Conservation (phyloP, 2,329 filamentous ascomycete genomes). For the Dactylellina sp. region DNA sequence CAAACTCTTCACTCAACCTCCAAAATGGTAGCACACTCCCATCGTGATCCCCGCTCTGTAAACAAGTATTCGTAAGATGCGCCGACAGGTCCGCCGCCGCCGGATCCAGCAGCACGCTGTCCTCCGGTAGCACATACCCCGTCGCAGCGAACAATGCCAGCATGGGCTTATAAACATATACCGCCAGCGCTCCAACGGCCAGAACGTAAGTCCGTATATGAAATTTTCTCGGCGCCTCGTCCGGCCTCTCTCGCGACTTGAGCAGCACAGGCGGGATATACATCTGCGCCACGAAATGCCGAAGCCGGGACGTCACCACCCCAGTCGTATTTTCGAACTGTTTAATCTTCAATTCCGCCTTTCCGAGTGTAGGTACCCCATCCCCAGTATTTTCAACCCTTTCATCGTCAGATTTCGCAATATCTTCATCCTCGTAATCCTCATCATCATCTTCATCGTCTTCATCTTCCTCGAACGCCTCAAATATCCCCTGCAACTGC, state of each 20-base stretch:
- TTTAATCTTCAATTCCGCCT: slow-evolving; percentile 58
- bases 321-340: slow-evolving; percentile 63
- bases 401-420: slow-evolving; percentile 59
- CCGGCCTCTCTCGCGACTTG: slow-evolving; percentile 63
- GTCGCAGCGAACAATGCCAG: slow-evolving; percentile 88
- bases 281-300: slow-evolving; percentile 94
- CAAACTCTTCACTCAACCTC: slow-evolving; percentile 67
- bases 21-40: slow-evolving; percentile 81
- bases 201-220: slow-evolving; percentile 94
- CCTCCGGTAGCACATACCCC: slow-evolving; percentile 75
- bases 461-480: slow-evolving; percentile 82
- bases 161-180: slow-evolving; percentile 91
- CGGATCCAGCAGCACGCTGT: slow-evolving; percentile 63
- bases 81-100: slow-evolving; percentile 70
- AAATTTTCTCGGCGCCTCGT: slow-evolving; percentile 79
- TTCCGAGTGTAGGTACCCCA: not conserved
- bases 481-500: slow-evolving; percentile 87
- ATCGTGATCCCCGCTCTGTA: slow-evolving; percentile 74
- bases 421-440: slow-evolving; percentile 62
- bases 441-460: slow-evolving; percentile 73
- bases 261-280: slow-evolving; percentile 91
- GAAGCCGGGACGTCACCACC: slow-evolving; percentile 87
- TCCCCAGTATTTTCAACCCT: not conserved
- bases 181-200: slow-evolving; percentile 78
- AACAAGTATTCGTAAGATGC: slow-evolving; percentile 95